These are phyloP conservation scores for Syzygium grande DNA, from an alignment of 345 rosid species.

Conservation along the genomic window DNA sequence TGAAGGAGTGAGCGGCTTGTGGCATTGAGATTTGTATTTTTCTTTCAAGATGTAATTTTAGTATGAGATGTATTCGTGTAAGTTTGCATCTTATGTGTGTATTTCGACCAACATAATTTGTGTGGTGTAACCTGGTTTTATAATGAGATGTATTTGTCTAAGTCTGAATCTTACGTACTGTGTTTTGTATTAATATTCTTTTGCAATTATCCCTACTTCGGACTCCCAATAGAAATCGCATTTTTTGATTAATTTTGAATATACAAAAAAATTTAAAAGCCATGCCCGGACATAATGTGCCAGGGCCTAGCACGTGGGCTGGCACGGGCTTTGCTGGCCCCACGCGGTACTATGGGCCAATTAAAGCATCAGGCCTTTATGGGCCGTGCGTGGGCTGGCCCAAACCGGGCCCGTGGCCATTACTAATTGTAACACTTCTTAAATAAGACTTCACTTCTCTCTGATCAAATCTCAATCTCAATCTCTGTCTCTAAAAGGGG, in stretches of 20 bases:
- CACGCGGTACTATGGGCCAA: too few species aligned
- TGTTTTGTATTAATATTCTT: not conserved
- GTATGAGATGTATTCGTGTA: not conserved
- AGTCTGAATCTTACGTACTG: not conserved
- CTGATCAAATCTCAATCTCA: too few species aligned
- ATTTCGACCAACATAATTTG: not conserved
- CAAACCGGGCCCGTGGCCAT: too few species aligned
- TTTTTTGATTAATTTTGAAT: not conserved
- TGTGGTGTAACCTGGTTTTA: not conserved
- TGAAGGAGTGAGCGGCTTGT: not conserved
- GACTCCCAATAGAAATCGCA: not conserved
- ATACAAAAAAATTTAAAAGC: not conserved
- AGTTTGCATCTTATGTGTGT: not conserved
- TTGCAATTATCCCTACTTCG: not conserved
- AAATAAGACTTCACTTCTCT: too few species aligned
- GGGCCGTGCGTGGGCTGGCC: too few species aligned
- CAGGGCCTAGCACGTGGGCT: too few species aligned
- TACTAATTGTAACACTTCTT: too few species aligned
- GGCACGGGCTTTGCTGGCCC: too few species aligned
- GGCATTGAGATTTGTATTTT: not conserved
- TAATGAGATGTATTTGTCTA: not conserved
- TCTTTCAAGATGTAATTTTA: not conserved
- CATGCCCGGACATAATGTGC: not conserved
- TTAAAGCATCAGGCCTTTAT: too few species aligned
- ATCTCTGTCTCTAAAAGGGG: too few species aligned